These are phyloP conservation scores for Tinospora cordifolia DNA, from an alignment of 164 flowering plant species.

Conservation along the genomic window DNA sequence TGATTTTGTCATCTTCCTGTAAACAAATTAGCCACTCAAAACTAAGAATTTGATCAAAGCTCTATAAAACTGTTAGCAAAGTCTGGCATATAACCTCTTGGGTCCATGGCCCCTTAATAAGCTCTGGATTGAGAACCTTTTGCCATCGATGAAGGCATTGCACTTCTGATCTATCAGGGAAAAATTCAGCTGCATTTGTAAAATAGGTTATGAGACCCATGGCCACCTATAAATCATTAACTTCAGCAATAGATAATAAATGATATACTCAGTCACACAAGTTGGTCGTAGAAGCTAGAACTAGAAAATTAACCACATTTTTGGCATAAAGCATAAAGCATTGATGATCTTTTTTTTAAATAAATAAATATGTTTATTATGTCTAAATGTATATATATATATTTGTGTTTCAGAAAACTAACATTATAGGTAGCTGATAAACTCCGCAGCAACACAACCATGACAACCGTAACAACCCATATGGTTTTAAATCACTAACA, in stretches of 20 bases:
- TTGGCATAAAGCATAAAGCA: background rate
- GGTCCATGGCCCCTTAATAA: constrained; percentile 98
- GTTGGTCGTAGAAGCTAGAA: background rate
- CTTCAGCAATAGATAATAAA: background rate
- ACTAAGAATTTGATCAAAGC: constrained; percentile 1
- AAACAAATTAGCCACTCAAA: constrained; percentile 10
- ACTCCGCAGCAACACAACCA: too few species aligned
- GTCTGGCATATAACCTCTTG: constrained; percentile 52
- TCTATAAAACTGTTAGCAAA: background rate
- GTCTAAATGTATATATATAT: too few species aligned
- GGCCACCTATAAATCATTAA: background rate
- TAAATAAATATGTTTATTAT: too few species aligned
- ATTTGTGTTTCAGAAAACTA: too few species aligned
- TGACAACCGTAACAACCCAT: too few species aligned
- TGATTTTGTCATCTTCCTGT: constrained; percentile 91
- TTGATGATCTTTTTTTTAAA: too few species aligned
- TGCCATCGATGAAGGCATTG: constrained; percentile 99
- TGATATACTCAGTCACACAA: background rate
- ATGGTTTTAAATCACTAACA: too few species aligned
- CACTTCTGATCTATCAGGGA: constrained; percentile 92
- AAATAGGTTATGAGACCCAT: constrained; percentile 1
- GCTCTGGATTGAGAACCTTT: constrained; percentile 95
- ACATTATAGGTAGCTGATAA: too few species aligned
- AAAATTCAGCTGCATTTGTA: constrained; percentile 66
- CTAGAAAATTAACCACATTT: background rate